Percentiles rank a stretch among this genome's conserved stretches.
Evolutionary conservation across 2,329 filamentous ascomycete species (phyloP).

Genomic region (Chlorencoelia australis): DNA sequence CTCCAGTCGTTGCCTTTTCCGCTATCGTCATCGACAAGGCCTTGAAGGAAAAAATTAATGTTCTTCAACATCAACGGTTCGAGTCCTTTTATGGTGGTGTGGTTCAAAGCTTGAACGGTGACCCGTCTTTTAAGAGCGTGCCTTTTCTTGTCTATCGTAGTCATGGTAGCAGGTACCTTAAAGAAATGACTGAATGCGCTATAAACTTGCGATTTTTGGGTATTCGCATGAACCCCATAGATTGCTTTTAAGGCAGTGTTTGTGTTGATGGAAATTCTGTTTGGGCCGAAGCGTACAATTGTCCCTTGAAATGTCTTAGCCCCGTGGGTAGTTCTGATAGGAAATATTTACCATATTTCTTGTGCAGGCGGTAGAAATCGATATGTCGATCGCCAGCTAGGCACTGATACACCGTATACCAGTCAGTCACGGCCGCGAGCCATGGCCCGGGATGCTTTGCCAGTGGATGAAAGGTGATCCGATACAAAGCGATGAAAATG

Average conservation of each 20-base stretch:
- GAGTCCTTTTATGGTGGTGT: background rate
- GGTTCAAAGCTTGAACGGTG: background rate
- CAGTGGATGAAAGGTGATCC: constrained; percentile 54
- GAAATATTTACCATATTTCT: constrained; percentile 50
- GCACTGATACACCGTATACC: constrained; percentile 61
- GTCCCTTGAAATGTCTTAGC: constrained; percentile 31
- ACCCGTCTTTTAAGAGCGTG: background rate
- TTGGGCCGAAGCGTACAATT: constrained; percentile 43
- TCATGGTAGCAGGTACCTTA: background rate
- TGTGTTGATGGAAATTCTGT: background rate
- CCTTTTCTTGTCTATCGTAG: background rate
- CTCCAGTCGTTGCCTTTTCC: background rate
- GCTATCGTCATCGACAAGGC: background rate
- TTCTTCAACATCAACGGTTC: background rate
- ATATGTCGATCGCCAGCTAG: constrained; percentile 67
- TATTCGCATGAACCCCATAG: background rate
- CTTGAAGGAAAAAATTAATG: background rate
- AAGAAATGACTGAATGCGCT: constrained; percentile 1
- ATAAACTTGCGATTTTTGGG: constrained; percentile 1
- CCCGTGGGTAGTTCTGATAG: background rate
- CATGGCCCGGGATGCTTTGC: constrained; percentile 56
- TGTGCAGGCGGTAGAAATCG: constrained; percentile 62
- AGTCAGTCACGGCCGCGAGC: constrained; percentile 51
- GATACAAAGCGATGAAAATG: constrained; percentile 33
- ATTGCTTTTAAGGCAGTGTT: background rate